These are phyloP conservation scores for Hanseniaspora gamundiae DNA, from an alignment of 1,139 yeast genomes.

Conservation along the genomic window DNA sequence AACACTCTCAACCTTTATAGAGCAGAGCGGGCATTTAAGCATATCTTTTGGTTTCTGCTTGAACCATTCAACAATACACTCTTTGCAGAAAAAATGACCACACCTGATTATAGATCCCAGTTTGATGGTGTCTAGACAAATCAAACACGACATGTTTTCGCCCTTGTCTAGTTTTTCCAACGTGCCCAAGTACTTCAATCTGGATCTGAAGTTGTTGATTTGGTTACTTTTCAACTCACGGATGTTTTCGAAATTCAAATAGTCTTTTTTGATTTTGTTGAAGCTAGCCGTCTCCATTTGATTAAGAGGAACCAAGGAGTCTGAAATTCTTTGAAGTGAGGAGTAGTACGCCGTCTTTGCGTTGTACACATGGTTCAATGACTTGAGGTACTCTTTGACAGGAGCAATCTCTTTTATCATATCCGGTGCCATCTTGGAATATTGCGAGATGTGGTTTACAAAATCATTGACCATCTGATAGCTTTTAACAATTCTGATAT, in stretches of 20 bases:
- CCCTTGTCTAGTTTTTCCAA: conserved; percentile 26
- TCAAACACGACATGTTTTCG: conserved; percentile 42
- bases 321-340: conserved; percentile 77
- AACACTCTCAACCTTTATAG: conserved; percentile 30
- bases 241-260: conserved; percentile 7
- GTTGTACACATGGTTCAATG: conserved; percentile 59
- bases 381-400: conserved; percentile 38
- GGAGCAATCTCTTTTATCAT: conserved; percentile 18
- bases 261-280: neutral
- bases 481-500: neutral
- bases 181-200: conserved; percentile 50
- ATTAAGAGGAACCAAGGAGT: conserved; percentile 38
- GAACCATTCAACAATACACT: conserved; percentile 68
- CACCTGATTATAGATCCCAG: conserved; percentile 75
- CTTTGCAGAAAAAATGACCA: conserved; percentile 81
- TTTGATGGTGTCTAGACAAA: conserved; percentile 59
- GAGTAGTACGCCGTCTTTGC: conserved; percentile 68
- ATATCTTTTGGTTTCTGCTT: conserved; percentile 25
- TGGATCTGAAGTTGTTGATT: conserved; percentile 35
- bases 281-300: conserved; percentile 13
- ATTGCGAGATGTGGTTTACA: conserved; percentile 16
- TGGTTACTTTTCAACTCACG: conserved; percentile 12
- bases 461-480: conserved; percentile 6
- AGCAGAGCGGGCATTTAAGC: neutral
- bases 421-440: conserved; percentile 13